A percentile compares a stretch with the other conserved stretches of the same genome.
These are phyloP conservation scores for Vaccinium corymbosum DNA, from an alignment of 148 eudicot species.

Conservation along the genomic window DNA sequence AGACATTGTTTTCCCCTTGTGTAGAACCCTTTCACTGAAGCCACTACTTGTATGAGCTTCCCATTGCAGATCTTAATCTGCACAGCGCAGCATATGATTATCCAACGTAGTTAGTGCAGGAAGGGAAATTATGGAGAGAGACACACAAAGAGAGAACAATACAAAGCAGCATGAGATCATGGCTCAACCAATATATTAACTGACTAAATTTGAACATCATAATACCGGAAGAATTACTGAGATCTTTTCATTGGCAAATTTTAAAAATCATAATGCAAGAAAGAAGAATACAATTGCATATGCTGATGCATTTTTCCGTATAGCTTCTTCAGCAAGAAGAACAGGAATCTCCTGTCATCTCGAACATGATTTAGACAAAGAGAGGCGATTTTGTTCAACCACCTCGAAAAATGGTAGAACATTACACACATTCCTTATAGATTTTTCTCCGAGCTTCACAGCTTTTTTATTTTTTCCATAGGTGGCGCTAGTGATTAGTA, in stretches of 20 bases:
- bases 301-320: background rate
- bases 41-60: slow-evolving; percentile 77
- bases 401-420: background rate
- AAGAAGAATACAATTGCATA: background rate
- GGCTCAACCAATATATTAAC: slow-evolving; percentile 7
- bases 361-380: background rate
- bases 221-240: background rate
- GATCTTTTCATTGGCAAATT: background rate
- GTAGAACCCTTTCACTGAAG: slow-evolving; percentile 83
- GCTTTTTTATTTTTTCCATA: background rate
- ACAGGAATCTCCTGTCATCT: background rate
- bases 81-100: slow-evolving; percentile 30
- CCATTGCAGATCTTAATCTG: slow-evolving; percentile 99
- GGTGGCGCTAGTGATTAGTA: background rate
- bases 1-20: slow-evolving; percentile 70
- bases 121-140: background rate
- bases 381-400: background rate
- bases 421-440: background rate
- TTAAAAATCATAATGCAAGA: background rate
- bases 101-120: background rate
- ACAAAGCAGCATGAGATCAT: slow-evolving; percentile 5
- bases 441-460: background rate
- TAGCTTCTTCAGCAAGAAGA: background rate
- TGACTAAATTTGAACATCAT: background rate
- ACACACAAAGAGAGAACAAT: background rate